A percentile compares a stretch with the other conserved stretches of the same genome.
Conservation (phyloP, 352 stramenopile genomes). For the Phytophthora citricola region DNA sequence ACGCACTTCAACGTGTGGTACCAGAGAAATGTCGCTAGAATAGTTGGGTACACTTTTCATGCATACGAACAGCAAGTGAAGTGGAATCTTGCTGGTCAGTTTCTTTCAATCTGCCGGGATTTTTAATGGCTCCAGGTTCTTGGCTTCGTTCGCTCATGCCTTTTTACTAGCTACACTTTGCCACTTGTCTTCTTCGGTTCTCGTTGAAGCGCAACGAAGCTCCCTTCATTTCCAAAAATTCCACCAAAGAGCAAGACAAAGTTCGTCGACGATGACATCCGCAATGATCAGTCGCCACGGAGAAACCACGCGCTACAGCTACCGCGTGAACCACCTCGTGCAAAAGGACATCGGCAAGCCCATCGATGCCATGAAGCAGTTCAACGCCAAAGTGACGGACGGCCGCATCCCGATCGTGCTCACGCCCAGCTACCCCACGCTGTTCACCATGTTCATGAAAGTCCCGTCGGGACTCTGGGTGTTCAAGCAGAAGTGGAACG, state of each 20-base stretch:
- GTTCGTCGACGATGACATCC: not conserved
- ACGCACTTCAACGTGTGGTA: conserved; percentile 25
- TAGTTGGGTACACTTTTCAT: conserved; percentile 14
- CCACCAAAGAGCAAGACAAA: not conserved
- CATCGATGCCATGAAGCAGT: conserved; percentile 60
- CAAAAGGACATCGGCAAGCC: conserved; percentile 62
- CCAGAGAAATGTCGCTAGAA: conserved; percentile 3
- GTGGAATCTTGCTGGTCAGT: conserved; percentile 13
- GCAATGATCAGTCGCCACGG: not conserved
- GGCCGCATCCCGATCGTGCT: conserved; percentile 75
- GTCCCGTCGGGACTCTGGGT: conserved; percentile 79
- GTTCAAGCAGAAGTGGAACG: conserved; percentile 89
- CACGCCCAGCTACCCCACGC: conserved; percentile 55
- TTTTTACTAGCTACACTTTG: conserved; percentile 14
- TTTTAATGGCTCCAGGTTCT: conserved; percentile 17
- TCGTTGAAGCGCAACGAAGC: conserved; percentile 12
- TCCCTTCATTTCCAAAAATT: conserved; percentile 20
- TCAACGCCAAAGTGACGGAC: conserved; percentile 62
- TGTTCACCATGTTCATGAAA: conserved; percentile 64
- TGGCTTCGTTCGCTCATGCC: conserved; percentile 11
- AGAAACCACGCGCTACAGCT: conserved; percentile 30
- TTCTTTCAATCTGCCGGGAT: not conserved
- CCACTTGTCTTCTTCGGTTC: not conserved
- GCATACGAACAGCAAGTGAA: conserved; percentile 29
- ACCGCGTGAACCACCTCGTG: conserved; percentile 51